Conservation (phyloP, 768 basidiomycete species). For the Pisolithus albus region DNA sequence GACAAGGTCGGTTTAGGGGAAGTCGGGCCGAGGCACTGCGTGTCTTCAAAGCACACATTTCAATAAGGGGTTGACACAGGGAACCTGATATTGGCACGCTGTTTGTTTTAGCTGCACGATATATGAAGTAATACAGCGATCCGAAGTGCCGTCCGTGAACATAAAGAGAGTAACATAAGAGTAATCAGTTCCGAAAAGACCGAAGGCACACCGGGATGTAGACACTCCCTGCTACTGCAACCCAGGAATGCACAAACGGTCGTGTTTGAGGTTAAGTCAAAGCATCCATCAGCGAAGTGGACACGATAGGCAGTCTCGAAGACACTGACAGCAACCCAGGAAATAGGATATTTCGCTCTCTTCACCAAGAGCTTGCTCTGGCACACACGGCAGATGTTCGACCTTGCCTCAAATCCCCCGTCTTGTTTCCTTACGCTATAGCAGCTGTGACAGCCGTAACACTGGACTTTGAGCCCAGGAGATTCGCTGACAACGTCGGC, state of each 20-base stretch:
- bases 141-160: background rate
- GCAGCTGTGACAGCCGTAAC: slow-evolving; percentile 22
- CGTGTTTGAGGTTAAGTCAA: background rate
- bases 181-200: background rate
- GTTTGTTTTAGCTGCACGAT: background rate
- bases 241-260: background rate
- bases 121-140: background rate
- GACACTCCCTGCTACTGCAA: background rate
- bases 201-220: background rate
- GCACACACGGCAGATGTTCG: slow-evolving; percentile 21
- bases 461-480: slow-evolving; percentile 17
- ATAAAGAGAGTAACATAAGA: background rate
- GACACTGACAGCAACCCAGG: slow-evolving; percentile 15
- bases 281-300: background rate
- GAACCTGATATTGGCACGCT: no score
- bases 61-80: no score
- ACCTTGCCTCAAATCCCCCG: slow-evolving; percentile 16
- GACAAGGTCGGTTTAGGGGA: no score
- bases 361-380: slow-evolving; percentile 28
- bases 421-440: slow-evolving; percentile 14
- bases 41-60: no score
- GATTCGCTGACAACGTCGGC: slow-evolving; percentile 24
- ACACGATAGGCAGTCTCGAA: background rate
- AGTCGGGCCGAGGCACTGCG: no score
- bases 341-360: slow-evolving; percentile 12